These are phyloP conservation scores for Haplographium delicatum DNA, from an alignment of 495 filamentous ascomycete species.

Conservation along the genomic window DNA sequence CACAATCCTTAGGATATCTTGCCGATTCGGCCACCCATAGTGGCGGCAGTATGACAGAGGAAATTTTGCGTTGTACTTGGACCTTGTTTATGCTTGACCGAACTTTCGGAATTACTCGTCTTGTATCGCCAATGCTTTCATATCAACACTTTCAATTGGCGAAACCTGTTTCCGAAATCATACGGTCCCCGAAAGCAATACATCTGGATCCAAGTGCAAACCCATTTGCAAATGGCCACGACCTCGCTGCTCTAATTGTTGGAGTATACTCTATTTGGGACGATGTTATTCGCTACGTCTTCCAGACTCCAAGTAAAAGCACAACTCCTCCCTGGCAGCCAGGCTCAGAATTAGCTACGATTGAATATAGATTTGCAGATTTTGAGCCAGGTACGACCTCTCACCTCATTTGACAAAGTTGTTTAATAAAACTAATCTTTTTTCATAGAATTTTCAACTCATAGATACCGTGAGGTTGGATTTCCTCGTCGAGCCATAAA, in stretches of 20 bases:
- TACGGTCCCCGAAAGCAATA: not conserved
- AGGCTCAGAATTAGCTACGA: conserved; percentile 7
- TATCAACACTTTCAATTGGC: conserved; percentile 6
- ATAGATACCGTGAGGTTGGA: conserved; percentile 6
- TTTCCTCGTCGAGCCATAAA: conserved; percentile 11
- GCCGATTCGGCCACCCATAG: not conserved
- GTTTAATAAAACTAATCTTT: not conserved
- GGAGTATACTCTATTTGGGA: conserved; percentile 11
- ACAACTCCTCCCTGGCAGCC: conserved; percentile 6
- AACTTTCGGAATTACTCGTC: conserved; percentile 7
- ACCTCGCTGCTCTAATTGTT: not conserved
- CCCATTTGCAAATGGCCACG: not conserved
- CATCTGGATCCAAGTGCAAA: not conserved
- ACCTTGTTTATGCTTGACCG: conserved; percentile 13
- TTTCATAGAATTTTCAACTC: conserved; percentile 4
- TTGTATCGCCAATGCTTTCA: conserved; percentile 4
- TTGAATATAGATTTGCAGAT: conserved; percentile 11
- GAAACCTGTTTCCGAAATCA: conserved; percentile 3
- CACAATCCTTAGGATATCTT: conserved; percentile 6
- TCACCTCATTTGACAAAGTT: not conserved
- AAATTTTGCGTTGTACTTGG: conserved; percentile 3
- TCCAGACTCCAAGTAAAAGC: conserved; percentile 5
- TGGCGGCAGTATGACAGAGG: not conserved
- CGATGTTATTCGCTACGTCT: conserved; percentile 12
- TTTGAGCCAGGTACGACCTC: conserved; percentile 9